Percentiles rank a stretch among this genome's conserved stretches.
phyloP scores from a whole-genome alignment of 202 grass and related monocot genomes.

The Eragrostis tef region DNA sequence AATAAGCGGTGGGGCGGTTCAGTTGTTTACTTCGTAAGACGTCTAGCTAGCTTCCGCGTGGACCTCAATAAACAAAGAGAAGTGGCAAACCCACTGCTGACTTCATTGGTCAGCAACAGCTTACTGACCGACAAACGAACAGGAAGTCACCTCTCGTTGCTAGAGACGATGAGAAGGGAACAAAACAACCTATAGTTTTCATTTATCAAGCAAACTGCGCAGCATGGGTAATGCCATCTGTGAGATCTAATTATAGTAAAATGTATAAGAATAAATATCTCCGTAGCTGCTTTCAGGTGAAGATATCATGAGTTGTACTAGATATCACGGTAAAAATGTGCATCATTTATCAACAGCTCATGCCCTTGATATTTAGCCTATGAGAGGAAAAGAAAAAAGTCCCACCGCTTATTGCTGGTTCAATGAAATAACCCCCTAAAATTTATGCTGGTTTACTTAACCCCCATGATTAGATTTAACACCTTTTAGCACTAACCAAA shows the following conservation, averaged over 20 bases:
- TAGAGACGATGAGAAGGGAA: conserved; percentile 1
- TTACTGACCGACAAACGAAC: conserved; percentile 1
- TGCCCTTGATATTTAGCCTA: conserved; percentile 22
- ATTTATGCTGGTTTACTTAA: no score
- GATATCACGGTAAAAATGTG: conserved; percentile 26
- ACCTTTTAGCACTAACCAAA: no score
- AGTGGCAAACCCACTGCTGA: conserved; percentile 1
- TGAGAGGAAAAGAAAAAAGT: not conserved
- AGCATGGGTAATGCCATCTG: not conserved
- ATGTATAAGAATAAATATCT: conserved; percentile 27
- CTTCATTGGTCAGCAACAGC: not conserved
- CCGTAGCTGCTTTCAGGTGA: conserved; percentile 16
- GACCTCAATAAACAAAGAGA: not conserved
- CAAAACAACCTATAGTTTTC: conserved; percentile 1
- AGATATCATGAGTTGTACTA: conserved; percentile 37
- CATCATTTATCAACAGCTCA: conserved; percentile 24
- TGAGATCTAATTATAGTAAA: conserved; percentile 32
- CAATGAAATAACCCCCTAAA: no score
- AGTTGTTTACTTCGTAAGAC: conserved; percentile 17
- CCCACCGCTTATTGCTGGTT: no score
- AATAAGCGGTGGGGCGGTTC: conserved; percentile 40
- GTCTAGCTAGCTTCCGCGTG: conserved; percentile 12
- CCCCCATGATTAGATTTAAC: no score
- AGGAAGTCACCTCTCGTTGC: not conserved
- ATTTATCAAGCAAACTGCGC: not conserved